A percentile compares a stretch with the other conserved stretches of the same genome.
Conservation (phyloP, 306 rosid genomes). For the Prunus padus region DNA sequence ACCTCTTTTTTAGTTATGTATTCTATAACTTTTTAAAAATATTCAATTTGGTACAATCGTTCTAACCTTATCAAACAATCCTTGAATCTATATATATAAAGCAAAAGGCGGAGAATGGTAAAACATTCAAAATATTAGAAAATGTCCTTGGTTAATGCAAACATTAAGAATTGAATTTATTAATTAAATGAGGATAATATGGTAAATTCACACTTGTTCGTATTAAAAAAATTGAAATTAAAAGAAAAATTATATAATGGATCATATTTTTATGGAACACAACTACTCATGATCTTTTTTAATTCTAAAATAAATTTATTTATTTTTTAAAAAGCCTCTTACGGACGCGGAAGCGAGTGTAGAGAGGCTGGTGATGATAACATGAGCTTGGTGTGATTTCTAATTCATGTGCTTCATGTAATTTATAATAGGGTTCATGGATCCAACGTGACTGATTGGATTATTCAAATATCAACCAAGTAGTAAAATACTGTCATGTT, state of each 20-base stretch:
- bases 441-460: slow-evolving; percentile 1
- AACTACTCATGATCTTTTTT: no score
- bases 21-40: background rate
- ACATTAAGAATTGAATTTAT: no score
- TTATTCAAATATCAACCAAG: background rate
- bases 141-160: rapidly evolving
- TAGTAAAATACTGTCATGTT: background rate
- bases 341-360: rapidly evolving
- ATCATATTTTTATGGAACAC: no score
- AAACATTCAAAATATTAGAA: no score
- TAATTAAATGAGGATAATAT: no score
- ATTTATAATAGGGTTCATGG: background rate
- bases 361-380: no score
- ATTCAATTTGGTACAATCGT: background rate
- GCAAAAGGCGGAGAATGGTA: no score
- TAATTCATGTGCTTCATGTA: background rate
- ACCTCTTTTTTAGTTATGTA: no score
- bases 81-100: background rate
- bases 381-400: slow-evolving; percentile 1
- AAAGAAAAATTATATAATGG: rapidly evolving
- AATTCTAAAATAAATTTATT: no score
- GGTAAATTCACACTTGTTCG: no score
- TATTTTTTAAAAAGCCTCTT: no score
- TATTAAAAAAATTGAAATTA: no score
- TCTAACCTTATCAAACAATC: background rate